A percentile compares a stretch with the other conserved stretches of the same genome.
These are phyloP conservation scores for Quercus phellos DNA, from an alignment of 331 rosid species.

Conservation along the genomic window DNA sequence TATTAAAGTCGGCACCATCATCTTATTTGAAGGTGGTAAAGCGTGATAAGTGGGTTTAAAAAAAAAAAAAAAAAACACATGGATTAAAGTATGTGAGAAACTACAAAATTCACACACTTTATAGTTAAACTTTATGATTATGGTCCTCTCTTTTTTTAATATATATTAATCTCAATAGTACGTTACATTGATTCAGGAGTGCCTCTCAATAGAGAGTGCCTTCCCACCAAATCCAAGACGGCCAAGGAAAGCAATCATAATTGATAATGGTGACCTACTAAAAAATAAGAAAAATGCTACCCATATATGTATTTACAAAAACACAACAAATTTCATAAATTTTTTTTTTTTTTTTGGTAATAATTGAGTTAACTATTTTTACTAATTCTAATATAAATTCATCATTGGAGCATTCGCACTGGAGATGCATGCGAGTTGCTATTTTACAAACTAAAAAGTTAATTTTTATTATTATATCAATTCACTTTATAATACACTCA, in stretches of 20 bases:
- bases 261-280: neutral
- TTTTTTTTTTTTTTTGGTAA: no score
- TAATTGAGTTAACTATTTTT: no score
- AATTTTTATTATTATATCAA: no score
- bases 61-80: neutral
- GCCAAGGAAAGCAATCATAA: conserved; percentile 31
- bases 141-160: no score
- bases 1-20: conserved; percentile 30
- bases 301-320: no score
- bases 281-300: neutral
- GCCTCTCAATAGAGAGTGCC: conserved; percentile 14
- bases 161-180: no score
- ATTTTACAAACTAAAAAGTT: no score
- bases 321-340: no score
- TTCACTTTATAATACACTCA: no score
- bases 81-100: neutral
- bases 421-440: rapidly evolving
- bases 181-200: neutral
- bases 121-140: conserved; percentile 5
- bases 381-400: no score
- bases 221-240: conserved; percentile 9
- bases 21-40: conserved; percentile 17
- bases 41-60: neutral
- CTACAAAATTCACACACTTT: neutral
- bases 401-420: no score